Evolutionary conservation across 352 stramenopile species (phyloP).

Genomic region (Phytopythium oedochilum): DNA sequence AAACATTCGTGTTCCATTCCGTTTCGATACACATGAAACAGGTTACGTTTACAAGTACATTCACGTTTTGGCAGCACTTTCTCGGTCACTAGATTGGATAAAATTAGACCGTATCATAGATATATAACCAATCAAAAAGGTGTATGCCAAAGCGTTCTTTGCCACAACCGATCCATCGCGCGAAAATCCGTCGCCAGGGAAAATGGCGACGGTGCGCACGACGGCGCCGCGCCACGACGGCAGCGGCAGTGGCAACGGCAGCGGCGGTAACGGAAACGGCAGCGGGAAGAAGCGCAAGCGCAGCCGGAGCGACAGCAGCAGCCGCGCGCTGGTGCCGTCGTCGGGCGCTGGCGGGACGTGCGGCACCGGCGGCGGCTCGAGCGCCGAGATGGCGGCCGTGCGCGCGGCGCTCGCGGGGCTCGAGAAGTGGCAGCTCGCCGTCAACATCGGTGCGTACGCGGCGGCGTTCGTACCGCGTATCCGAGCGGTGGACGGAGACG

Average conservation of each 20-base stretch:
- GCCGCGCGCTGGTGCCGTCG: background rate
- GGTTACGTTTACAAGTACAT: no score
- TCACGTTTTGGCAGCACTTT: no score
- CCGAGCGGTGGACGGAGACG: background rate
- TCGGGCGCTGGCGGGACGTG: background rate
- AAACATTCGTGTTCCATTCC: no score
- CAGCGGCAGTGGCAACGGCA: background rate
- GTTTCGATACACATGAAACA: no score
- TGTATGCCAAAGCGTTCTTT: no score
- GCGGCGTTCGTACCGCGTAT: no score
- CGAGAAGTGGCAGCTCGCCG: slow-evolving; percentile 26
- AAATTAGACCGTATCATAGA: background rate
- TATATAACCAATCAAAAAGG: background rate
- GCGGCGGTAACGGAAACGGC: background rate
- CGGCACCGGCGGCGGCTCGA: background rate
- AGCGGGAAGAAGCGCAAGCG: slow-evolving; percentile 27
- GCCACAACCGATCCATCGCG: no score
- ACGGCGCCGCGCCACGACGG: slow-evolving; percentile 10
- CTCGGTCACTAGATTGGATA: no score
- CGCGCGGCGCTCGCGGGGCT: slow-evolving; percentile 18
- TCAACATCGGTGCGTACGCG: slow-evolving; percentile 12
- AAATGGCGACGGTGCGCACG: slow-evolving; percentile 35
- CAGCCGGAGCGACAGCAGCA: slow-evolving; percentile 11
- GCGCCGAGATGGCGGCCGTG: background rate
- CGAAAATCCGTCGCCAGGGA: no score